Conservation (phyloP, 306 rosid genomes). For the Quercus wislizeni region DNA sequence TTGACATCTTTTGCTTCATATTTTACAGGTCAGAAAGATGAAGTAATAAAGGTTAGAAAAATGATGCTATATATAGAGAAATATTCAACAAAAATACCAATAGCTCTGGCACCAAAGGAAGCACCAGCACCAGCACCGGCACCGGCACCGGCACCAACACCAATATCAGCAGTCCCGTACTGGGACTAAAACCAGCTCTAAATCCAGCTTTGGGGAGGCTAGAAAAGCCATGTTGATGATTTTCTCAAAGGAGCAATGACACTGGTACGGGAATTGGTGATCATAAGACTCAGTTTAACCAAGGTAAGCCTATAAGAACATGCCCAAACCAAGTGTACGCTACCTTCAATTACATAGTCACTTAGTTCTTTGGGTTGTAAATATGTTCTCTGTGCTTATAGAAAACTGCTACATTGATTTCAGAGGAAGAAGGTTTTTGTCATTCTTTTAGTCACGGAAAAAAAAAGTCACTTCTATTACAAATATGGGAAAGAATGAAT, state of each 20-base stretch:
- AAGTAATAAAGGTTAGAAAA: slow-evolving; percentile 46
- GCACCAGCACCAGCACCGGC: slow-evolving; percentile 30
- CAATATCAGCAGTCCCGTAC: slow-evolving; percentile 27
- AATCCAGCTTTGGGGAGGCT: not conserved
- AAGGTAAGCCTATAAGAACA: not conserved
- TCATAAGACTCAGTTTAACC: not conserved
- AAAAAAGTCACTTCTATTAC: not conserved
- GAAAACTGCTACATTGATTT: not conserved
- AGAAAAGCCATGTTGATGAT: slow-evolving; percentile 14
- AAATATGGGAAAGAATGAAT: too few species aligned
- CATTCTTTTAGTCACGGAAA: not conserved
- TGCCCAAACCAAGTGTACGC: not conserved
- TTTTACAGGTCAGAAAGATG: slow-evolving; percentile 45
- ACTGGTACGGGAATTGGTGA: not conserved
- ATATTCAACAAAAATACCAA: slow-evolving; percentile 7
- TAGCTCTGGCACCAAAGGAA: not conserved
- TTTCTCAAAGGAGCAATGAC: slow-evolving; percentile 27
- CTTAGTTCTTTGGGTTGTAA: not conserved
- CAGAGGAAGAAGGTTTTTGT: not conserved
- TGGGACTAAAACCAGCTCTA: not conserved
- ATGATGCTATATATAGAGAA: slow-evolving; percentile 34
- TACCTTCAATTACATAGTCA: slow-evolving; percentile 4
- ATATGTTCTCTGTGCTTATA: not conserved
- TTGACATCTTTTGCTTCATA: not conserved
- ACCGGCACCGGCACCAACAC: slow-evolving; percentile 28